Evolutionary conservation across 2,329 filamentous ascomycete species (phyloP), one percentile per base, ranked within the genome.

Genomic region (Ophiostoma himal-ulmi): DNA sequence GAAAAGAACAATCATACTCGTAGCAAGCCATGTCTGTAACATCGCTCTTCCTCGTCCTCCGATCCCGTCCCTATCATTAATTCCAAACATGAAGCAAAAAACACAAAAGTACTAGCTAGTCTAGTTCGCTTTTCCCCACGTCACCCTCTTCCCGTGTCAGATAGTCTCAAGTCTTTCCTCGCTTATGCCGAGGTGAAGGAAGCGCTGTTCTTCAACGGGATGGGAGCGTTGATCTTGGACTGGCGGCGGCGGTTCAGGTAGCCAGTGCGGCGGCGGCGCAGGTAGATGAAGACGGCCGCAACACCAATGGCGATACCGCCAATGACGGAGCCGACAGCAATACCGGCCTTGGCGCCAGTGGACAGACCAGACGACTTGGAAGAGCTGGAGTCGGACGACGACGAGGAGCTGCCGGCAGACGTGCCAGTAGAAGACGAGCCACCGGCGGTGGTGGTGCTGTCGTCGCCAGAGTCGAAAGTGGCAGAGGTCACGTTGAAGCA

Each of bases 401-500:
- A 30, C 3, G 70, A 44, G 0, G 70, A 48, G 20, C 34, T 36
- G 67, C 14, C 44, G 52, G 26, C 26, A 1, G 57, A 62, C 5
- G 57, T 62, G 14, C n/a, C n/a, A 57, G 52, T 57, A 10, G 57
- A 26, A 34, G 57, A 36, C 26, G 57, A 62, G 14, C 14, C 57
- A 4, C 26, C 7, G 14, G 57, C 57, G 5, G 57, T 62, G 13
- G 57, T 62, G 13, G 57, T 62, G 57, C 26, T 62, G 54, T 69
- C 68, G 39, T 69, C 68, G 39, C 68, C 69, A 48, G 68, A 54
- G 54, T 70, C 67, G 66, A 73, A 73, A 20, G 54, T 52, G 20
- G 73, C 71, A 34, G 75, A 71, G 1, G 78, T 81, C 30, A 78
- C 77, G 73, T 81, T 80, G 76, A 81, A 80, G 75, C 79, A 80